Evolutionary conservation across 1,284 basidiomycete genomes (phyloP), one percentile per base, ranked within the genome.

Genomic region (Chalciporus sp.): DNA sequence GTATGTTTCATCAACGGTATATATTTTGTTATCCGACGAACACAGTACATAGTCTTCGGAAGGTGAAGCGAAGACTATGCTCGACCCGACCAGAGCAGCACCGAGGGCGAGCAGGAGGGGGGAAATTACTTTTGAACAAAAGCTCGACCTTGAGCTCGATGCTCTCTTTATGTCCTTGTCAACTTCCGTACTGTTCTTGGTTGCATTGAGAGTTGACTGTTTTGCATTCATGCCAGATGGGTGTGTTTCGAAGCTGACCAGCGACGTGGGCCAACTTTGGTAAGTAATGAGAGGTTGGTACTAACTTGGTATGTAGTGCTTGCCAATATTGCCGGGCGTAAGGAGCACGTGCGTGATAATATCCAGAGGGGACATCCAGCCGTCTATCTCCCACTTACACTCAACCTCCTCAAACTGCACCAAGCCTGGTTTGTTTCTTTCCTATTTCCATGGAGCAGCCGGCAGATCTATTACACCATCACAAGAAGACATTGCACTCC

Each of bases 401-500:
- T 7, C 40, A 41, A 28, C 27, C 19, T 23, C 40, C 31, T 23
- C 40, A 8, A 20, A 29, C 28, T 33, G 35, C 37, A 17, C 37
- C 17, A 11, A 40, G 50, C 29, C 37, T 45, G 14, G n/a, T 12
- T 17, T 11, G 47, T 27, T 19, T 41, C 39, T 28, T 28, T 42
- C 42, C 43, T 43, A n/a, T 6, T 41, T 23, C 39, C 28, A 72
- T 72, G 71, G 71, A 72, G 8, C 20, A 52, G 1, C 43, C 60
- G 16, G 7, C 62, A 16, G 70, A 72, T 16, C 50, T 61, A n/a
- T 57, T 60, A 3, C 61, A 58, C 37, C 63, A 75, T 47, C 74
- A 73, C 61, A 75, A 70, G 49, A 76, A 75, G 61, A 77, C 78
- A 37, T 73, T 86, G 3, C 85, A 85, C 67, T 74, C 76, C 45